A percentile compares a stretch with the other conserved stretches of the same genome.
Evolutionary conservation across 1,139 yeast species (phyloP).

Genomic region (Entelexis sorbosivorans): DNA sequence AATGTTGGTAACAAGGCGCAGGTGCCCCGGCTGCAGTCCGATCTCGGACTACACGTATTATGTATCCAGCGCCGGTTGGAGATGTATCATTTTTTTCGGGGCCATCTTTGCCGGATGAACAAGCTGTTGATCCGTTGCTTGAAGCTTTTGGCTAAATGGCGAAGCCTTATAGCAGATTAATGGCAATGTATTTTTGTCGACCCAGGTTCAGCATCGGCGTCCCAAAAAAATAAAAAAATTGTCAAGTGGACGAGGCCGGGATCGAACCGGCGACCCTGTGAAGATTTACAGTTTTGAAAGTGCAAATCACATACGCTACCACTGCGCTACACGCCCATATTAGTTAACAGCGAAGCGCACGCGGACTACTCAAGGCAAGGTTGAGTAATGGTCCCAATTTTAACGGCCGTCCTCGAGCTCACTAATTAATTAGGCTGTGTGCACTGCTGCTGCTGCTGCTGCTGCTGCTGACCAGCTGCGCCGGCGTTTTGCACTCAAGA

Average conservation of each 20-base stretch:
- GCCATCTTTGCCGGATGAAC: no score
- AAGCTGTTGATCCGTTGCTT: no score
- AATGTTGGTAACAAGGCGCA: background rate
- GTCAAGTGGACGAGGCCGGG: conserved; percentile 23
- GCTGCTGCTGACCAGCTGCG: background rate
- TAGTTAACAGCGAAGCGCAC: background rate
- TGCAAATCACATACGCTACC: conserved; percentile 10
- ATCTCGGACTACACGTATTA: background rate
- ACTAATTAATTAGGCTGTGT: no score
- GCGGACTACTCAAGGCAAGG: background rate
- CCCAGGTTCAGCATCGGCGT: no score
- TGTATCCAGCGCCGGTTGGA: background rate
- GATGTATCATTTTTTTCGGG: no score
- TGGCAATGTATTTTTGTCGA: no score
- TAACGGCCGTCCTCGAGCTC: no score
- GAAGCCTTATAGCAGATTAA: background rate
- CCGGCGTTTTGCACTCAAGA: background rate
- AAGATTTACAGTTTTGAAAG: conserved; percentile 1
- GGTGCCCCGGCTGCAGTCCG: background rate
- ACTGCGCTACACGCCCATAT: conserved; percentile 24
- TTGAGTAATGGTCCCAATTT: no score
- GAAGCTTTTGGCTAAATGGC: no score
- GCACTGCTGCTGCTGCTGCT: no score
- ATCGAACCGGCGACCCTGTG: conserved; percentile 25
- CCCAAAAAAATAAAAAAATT: conserved; percentile 4